Evolutionary conservation across 305 asterid genomes (phyloP).

Genomic region (Andrographis paniculata): DNA sequence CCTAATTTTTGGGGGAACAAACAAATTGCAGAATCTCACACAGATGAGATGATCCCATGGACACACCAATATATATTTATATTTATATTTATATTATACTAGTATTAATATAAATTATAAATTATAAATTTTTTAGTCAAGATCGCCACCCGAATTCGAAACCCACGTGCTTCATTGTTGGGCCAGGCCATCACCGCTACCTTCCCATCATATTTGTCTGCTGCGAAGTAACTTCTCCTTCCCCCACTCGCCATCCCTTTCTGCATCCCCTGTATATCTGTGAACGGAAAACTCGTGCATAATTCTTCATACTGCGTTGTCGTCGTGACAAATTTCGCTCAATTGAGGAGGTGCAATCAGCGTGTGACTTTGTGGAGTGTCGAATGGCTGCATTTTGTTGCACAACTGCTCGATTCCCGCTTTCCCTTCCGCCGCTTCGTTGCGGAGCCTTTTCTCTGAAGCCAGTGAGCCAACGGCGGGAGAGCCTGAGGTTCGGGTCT

Average conservation of each 20-base stretch:
- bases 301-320: not conserved
- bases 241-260: too few relatives aligned
- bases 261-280: too few relatives aligned
- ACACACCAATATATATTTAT: not conserved
- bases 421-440: slow-evolving; percentile 22
- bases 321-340: not conserved
- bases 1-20: not conserved
- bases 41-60: not conserved
- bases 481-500: slow-evolving; percentile 21
- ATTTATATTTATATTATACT: too few relatives aligned
- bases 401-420: slow-evolving; percentile 20
- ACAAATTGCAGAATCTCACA: too few relatives aligned
- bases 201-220: too few relatives aligned
- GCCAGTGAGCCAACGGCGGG: slow-evolving; percentile 26
- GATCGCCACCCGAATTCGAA: slow-evolving; percentile 15
- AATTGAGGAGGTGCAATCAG: too few relatives aligned
- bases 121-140: too few relatives aligned
- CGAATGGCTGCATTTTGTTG: slow-evolving; percentile 33
- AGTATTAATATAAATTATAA: too few relatives aligned
- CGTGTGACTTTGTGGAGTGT: slow-evolving; percentile 2
- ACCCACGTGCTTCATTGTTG: slow-evolving; percentile 19
- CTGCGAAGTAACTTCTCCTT: too few relatives aligned
- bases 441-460: slow-evolving; percentile 17
- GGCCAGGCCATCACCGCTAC: slow-evolving; percentile 6
- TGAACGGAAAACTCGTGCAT: not conserved